Conservation (phyloP, 768 basidiomycete genomes). For the Psilocybe subaeruginosa region DNA sequence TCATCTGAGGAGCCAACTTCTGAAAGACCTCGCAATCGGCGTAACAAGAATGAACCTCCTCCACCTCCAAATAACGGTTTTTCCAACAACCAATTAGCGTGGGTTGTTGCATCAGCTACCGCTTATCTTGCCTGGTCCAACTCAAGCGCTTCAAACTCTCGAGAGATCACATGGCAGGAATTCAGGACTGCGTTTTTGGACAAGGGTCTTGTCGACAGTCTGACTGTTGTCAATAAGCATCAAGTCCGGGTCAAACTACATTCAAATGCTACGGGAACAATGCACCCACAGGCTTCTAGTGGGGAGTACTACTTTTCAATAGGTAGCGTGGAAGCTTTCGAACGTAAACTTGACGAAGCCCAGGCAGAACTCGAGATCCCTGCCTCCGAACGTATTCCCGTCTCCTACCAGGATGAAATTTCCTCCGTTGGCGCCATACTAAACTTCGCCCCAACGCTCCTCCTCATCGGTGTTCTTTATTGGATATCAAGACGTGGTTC, state of each 20-base stretch:
- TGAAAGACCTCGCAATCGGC: constrained; percentile 30
- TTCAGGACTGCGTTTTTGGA: constrained; percentile 97
- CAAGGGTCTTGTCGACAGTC: constrained; percentile 93
- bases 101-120: constrained; percentile 55
- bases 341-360: constrained; percentile 92
- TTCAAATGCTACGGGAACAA: constrained; percentile 80
- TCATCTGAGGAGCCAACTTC: constrained; percentile 33
- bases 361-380: constrained; percentile 93
- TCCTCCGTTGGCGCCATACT: constrained; percentile 80
- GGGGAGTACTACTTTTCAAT: constrained; percentile 93
- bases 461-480: constrained; percentile 88
- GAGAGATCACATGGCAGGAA: constrained; percentile 99
- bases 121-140: constrained; percentile 70
- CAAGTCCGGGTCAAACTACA: constrained; percentile 93
- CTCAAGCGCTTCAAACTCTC: constrained; percentile 55
- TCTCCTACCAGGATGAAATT: constrained; percentile 95
- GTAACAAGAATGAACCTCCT: constrained; percentile 38
- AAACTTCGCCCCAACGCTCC: constrained; percentile 93
- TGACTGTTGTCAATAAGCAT: constrained; percentile 88
- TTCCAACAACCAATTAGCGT: constrained; percentile 57
- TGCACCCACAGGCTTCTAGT: constrained; percentile 65
- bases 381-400: constrained; percentile 90
- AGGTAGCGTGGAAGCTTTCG: constrained; percentile 95
- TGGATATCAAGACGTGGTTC: constrained; percentile 81
- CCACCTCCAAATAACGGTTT: constrained; percentile 61